Evolutionary conservation across 2,329 filamentous ascomycete genomes (phyloP).

Genomic region (Ophiobolus disseminans): DNA sequence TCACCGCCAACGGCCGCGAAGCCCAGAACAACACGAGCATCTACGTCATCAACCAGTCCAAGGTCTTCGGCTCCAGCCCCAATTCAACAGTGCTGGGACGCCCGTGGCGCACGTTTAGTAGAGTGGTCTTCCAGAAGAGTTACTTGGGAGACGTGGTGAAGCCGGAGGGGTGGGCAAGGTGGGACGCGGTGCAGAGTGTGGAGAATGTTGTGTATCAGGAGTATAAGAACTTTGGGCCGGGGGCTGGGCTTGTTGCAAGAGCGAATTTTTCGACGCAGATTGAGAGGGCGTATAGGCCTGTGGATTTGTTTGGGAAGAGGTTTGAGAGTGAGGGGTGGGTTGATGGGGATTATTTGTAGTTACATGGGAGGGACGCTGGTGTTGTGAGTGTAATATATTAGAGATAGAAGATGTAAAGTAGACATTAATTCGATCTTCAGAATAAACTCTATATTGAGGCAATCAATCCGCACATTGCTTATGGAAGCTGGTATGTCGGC

Average conservation of each 20-base stretch:
- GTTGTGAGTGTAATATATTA: no score
- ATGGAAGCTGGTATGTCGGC: no score
- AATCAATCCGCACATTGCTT: no score
- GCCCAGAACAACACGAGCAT: constrained; percentile 44
- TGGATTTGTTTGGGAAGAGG: constrained; percentile 9
- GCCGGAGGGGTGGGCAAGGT: constrained; percentile 60
- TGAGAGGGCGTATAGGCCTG: constrained; percentile 7
- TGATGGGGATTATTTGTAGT: constrained; percentile 36
- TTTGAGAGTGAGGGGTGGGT: constrained; percentile 28
- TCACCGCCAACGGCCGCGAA: constrained; percentile 32
- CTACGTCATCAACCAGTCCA: constrained; percentile 61
- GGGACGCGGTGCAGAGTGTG: constrained; percentile 23
- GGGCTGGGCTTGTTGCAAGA: constrained; percentile 10
- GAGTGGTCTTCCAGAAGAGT: constrained; percentile 59
- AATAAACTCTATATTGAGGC: no score
- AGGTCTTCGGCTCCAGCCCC: constrained; percentile 49
- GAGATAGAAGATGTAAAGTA: no score
- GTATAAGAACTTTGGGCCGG: constrained; percentile 26
- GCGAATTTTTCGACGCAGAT: constrained; percentile 10
- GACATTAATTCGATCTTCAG: no score
- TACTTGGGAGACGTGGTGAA: constrained; percentile 63
- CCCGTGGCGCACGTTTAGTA: constrained; percentile 57
- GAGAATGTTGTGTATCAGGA: constrained; percentile 23
- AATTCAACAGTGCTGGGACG: constrained; percentile 56
- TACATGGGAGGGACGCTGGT: no score